Base-by-base conservation (phyloP, 2,329 filamentous ascomycete genomes). In the Ceratocystis albifundus region DNA sequence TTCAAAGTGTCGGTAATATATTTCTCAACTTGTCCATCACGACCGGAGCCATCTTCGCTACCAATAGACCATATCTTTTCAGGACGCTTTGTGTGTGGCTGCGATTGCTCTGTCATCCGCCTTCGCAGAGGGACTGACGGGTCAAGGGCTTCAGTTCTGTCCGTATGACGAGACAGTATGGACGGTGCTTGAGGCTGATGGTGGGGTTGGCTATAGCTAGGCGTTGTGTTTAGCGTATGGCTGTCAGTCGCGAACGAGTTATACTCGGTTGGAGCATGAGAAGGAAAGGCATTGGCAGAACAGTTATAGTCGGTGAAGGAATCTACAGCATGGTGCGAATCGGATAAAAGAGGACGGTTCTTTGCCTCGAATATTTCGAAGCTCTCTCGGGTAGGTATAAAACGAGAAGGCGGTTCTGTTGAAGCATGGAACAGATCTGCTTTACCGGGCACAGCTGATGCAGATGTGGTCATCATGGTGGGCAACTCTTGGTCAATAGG, bases 21-120 rank as follows among this genome's bases (percentile, higher is more conserved):
- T 72, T 85, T 83, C 70, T 87, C 84, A 5, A 87, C 84, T 70
- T 84, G 77, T 0, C 84, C 84, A 69, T 82, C 79, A 68, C 77
- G 73, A 36, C 67, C 50, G 25, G 61, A 63, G 57, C 77, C 77
- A 65, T 80, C 78, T 30, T 76, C 73, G 55, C 78, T 73, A 3
- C 82, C 82, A 72, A 87, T 86, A 22, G 84, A 86, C 84, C 84
- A 86, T 20, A 79, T 82, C 72, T 85, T 86, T 71, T 86, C 84
- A 0, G 80, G 75, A 0, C 75, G 79, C 66, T 53, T 76, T 73
- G 7, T 71, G 68, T 25, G 68, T 36, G 46, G 62, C 32, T 53
- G 64, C n/a, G 25, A 6, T 46, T 63, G 65, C 30, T 65, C 41
- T n/a, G 61, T 28, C 45, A 44, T 44, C n/a, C 65, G 57, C 28